phyloP scores from a whole-genome alignment of 352 stramenopile genomes.

The Phytophthora nicotianae region DNA sequence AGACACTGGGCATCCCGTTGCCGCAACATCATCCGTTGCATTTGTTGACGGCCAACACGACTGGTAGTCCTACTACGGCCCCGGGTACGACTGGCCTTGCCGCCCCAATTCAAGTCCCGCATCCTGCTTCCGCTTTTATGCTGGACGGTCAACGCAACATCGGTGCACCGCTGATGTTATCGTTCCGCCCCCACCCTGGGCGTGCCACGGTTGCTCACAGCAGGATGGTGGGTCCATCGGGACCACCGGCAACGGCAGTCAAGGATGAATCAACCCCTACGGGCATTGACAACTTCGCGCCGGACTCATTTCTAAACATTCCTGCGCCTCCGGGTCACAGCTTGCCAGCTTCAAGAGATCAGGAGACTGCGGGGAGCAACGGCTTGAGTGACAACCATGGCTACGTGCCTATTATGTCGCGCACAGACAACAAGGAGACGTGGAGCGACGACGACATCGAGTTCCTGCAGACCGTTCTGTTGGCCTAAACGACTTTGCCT shows the following conservation, averaged over 20 bases:
- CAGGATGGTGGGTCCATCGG: neutral
- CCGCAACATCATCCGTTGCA: slow-evolving; percentile 43
- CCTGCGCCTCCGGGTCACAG: slow-evolving; percentile 14
- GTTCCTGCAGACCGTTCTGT: slow-evolving; percentile 74
- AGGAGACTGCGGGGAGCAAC: slow-evolving; percentile 26
- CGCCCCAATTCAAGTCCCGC: slow-evolving; percentile 52
- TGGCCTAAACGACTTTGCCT: slow-evolving; percentile 40
- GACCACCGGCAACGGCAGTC: neutral
- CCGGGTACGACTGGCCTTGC: slow-evolving; percentile 26
- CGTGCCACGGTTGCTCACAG: neutral
- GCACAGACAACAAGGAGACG: slow-evolving; percentile 53
- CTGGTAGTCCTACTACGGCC: neutral
- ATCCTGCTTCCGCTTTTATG: slow-evolving; percentile 11
- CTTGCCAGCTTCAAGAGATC: slow-evolving; percentile 11
- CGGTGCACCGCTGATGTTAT: slow-evolving; percentile 16
- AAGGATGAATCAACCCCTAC: slow-evolving; percentile 52
- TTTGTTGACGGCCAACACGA: slow-evolving; percentile 19
- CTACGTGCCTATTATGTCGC: slow-evolving; percentile 58
- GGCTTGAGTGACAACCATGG: slow-evolving; percentile 41
- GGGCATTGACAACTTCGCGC: slow-evolving; percentile 65
- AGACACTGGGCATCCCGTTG: slow-evolving; percentile 49
- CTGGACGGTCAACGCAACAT: slow-evolving; percentile 15
- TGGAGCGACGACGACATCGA: slow-evolving; percentile 87
- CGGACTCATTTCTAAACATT: slow-evolving; percentile 58
- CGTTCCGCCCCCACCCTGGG: slow-evolving; percentile 17